phyloP scores from a whole-genome alignment of 768 basidiomycete species.

The Amanita molliuscula region DNA sequence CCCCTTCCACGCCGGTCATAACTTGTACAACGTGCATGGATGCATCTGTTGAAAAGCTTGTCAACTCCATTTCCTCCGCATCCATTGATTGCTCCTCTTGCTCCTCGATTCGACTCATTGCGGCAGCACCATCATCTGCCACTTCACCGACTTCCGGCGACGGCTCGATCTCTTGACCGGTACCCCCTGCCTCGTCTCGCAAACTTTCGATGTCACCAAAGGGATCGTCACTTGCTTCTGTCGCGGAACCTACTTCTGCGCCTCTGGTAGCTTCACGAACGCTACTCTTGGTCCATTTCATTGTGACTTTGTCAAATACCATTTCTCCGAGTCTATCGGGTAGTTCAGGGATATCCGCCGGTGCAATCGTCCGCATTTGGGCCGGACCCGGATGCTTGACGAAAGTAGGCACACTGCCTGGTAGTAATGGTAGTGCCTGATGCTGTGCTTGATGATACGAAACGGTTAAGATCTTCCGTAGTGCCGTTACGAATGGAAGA shows the following conservation, averaged over 20 bases:
- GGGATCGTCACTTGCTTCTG: slow-evolving; percentile 70
- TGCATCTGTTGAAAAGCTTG: slow-evolving; percentile 67
- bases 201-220: slow-evolving; percentile 89
- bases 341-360: slow-evolving; percentile 64
- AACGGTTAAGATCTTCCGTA: slow-evolving; percentile 75
- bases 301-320: slow-evolving; percentile 74
- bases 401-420: slow-evolving; percentile 69
- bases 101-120: slow-evolving; percentile 42
- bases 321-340: slow-evolving; percentile 80
- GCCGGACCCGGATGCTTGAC: slow-evolving; percentile 76
- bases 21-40: slow-evolving; percentile 41
- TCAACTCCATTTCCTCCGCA: slow-evolving; percentile 56
- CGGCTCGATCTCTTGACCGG: slow-evolving; percentile 10
- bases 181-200: slow-evolving; percentile 40
- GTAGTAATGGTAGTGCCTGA: slow-evolving; percentile 66
- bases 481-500: slow-evolving; percentile 39
- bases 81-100: slow-evolving; percentile 34
- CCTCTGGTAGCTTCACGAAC: slow-evolving; percentile 20
- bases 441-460: slow-evolving; percentile 82
- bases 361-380: slow-evolving; percentile 73
- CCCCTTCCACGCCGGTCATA: slow-evolving; percentile 33
- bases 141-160: slow-evolving; percentile 7
- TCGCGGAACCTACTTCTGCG: slow-evolving; percentile 17
- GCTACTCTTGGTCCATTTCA: slow-evolving; percentile 75
- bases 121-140: slow-evolving; percentile 12